Evolutionary conservation across 306 rosid species (phyloP).

Genomic region (Amphicarpaea edgeworthii): DNA sequence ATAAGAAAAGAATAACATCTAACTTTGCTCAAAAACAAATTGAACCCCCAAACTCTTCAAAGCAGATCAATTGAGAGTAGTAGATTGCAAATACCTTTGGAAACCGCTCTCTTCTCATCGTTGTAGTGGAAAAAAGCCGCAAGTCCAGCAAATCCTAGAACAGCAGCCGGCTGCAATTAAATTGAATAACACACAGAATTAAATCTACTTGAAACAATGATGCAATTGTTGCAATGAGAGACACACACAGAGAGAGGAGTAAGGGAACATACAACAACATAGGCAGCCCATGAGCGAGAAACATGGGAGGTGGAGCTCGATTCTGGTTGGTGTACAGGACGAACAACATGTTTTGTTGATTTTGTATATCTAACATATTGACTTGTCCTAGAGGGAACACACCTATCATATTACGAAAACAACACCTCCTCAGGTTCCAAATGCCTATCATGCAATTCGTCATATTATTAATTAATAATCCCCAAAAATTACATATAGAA

Average conservation of each 20-base stretch:
- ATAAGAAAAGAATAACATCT: background rate
- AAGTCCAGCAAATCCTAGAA: constrained; percentile 75
- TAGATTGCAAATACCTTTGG: constrained; percentile 63
- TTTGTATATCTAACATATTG: constrained; percentile 58
- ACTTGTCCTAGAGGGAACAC: constrained; percentile 54
- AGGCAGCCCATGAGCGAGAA: constrained; percentile 65
- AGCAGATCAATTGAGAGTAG: background rate
- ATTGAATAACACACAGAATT: constrained; percentile 13
- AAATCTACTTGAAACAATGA: constrained; percentile 17
- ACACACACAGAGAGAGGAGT: background rate
- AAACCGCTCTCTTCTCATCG: constrained; percentile 83
- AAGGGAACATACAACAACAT: constrained; percentile 63
- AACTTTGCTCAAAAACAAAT: background rate
- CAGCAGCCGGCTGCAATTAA: constrained; percentile 70
- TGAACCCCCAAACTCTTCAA: constrained; percentile 15
- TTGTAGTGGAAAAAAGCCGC: constrained; percentile 73
- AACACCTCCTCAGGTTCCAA: background rate
- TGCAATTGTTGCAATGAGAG: background rate
- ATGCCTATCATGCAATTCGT: constrained; percentile 15
- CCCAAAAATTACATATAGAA: constrained; percentile 5
- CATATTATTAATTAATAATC: constrained; percentile 9
- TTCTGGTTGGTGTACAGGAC: constrained; percentile 46
- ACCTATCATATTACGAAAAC: constrained; percentile 53
- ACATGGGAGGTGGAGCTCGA: constrained; percentile 34
- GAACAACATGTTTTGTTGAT: constrained; percentile 54